Evolutionary conservation across 495 filamentous ascomycete species (phyloP).

Genomic region (Diplogelasinospora grovesii): DNA sequence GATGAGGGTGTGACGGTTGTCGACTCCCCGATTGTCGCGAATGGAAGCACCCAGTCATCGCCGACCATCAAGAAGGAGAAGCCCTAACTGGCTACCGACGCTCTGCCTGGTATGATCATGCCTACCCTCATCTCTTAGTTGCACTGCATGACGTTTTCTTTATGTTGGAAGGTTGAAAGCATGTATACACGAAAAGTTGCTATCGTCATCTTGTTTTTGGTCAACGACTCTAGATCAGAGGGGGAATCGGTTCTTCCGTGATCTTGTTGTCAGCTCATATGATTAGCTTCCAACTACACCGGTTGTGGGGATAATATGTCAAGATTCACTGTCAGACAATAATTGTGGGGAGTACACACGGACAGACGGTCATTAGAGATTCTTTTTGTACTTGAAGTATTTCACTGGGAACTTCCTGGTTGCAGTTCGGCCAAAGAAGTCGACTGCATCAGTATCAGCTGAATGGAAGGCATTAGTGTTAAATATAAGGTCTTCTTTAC

Average conservation of each 20-base stretch:
- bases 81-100: conserved; percentile 11
- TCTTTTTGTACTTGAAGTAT: conserved; percentile 22
- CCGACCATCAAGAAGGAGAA: conserved; percentile 43
- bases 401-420: conserved; percentile 15
- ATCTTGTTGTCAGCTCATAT: conserved; percentile 23
- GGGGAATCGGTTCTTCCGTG: conserved; percentile 1
- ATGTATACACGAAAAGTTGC: conserved; percentile 20
- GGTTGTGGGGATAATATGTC: conserved; percentile 17
- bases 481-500: no score
- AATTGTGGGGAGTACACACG: conserved; percentile 12
- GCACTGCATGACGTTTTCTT: conserved; percentile 12
- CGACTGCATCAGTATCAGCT: conserved; percentile 19
- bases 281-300: conserved; percentile 20
- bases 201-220: conserved; percentile 24
- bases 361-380: conserved; percentile 17
- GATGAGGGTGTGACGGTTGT: conserved; percentile 45
- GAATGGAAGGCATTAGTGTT: no score
- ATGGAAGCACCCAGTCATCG: conserved; percentile 44
- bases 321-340: conserved; percentile 20
- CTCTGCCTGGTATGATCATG: conserved; percentile 5
- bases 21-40: conserved; percentile 42
- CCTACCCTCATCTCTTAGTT: conserved; percentile 8
- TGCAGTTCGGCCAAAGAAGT: conserved; percentile 14
- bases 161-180: conserved; percentile 14
- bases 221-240: conserved; percentile 10